Base-by-base conservation (phyloP, 2,329 filamentous ascomycete genomes). In the Aspergillus persii region DNA sequence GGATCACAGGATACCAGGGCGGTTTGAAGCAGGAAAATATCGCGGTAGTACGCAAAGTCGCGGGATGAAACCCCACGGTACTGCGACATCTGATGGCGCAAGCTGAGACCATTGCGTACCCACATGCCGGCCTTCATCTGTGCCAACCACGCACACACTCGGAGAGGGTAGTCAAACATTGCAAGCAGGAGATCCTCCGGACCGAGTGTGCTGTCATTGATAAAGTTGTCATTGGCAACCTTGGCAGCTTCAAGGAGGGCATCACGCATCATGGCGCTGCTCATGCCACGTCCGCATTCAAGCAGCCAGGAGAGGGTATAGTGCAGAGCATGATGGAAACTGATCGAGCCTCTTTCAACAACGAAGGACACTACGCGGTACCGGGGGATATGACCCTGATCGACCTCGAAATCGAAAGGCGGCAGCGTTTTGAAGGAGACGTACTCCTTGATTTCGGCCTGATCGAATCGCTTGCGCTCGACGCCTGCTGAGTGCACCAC, bases 51-150 rank as follows among this genome's bases (percentile, higher is more conserved):
- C 1, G 92, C 92, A 23, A 97, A 90, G 74, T 99, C 95, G 65
- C 95, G 84, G 69, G 96, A 91, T 9, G 87, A 86, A 12, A 97
- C 92, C 46, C 92, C 93, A 15, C 92, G 88, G 73, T 99, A 99
- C 18, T 93, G 95, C 54, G 90, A 90, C 73, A 96, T 95, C 76
- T 99, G 95, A 73, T 99, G 95, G 44, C 94, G 87, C 54, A 99
- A 84, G 68, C 94, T 98, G 71, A 99, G 92, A 2, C 95, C 95
- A 71, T 99, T 99, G 57, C 95, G 88, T 63, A 99, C 94, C 95
- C 96, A 99, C 88, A 98, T 96, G 54, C 92, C 91, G 18, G 94
- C 92, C 74, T 96, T 96, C 87, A 99, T 98, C 78, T 99, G 96
- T 5, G 95, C 91, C 33, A 99, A 81, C 95, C 95, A 99, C 23